These are phyloP conservation scores for Fusarium mangiferae DNA, from an alignment of 2,329 filamentous ascomycete species.

Conservation along the genomic window DNA sequence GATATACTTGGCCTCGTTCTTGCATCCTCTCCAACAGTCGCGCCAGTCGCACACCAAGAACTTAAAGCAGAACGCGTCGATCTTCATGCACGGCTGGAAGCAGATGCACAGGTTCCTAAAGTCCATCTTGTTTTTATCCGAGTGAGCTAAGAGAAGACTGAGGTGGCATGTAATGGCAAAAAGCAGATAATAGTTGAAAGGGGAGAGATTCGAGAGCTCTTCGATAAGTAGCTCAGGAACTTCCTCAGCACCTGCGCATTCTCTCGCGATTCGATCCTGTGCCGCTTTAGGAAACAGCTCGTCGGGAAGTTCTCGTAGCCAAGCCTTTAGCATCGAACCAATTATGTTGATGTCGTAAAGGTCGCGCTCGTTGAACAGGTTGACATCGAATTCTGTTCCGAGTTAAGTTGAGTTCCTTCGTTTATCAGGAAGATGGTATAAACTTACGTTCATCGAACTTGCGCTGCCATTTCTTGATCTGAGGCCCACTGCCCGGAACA, in stretches of 20 bases:
- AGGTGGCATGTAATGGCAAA: constrained; percentile 98
- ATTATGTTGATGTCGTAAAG: constrained; percentile 97
- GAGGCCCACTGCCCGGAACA: constrained; percentile 87
- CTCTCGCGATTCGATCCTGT: constrained; percentile 81
- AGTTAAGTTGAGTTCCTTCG: constrained; percentile 7
- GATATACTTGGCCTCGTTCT: constrained; percentile 84
- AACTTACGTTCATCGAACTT: constrained; percentile 83
- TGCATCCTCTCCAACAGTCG: constrained; percentile 96
- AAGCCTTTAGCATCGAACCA: constrained; percentile 94
- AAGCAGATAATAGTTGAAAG: constrained; percentile 96
- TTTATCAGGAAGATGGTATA: neutral
- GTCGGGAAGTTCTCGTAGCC: constrained; percentile 93
- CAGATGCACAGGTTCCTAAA: constrained; percentile 96
- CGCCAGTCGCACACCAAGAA: constrained; percentile 96
- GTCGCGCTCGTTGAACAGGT: constrained; percentile 86
- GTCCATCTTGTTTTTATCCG: constrained; percentile 98
- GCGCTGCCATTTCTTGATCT: constrained; percentile 93
- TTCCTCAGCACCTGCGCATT: constrained; percentile 80
- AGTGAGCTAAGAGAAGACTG: constrained; percentile 88
- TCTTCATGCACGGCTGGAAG: constrained; percentile 96
- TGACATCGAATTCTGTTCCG: constrained; percentile 79
- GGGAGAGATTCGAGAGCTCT: constrained; percentile 91
- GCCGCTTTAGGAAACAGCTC: constrained; percentile 89
- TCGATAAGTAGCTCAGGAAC: constrained; percentile 90
- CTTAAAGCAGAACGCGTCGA: constrained; percentile 94